Base-by-base conservation (phyloP, 345 rosid species). In the Schrenkiella parvula region DNA sequence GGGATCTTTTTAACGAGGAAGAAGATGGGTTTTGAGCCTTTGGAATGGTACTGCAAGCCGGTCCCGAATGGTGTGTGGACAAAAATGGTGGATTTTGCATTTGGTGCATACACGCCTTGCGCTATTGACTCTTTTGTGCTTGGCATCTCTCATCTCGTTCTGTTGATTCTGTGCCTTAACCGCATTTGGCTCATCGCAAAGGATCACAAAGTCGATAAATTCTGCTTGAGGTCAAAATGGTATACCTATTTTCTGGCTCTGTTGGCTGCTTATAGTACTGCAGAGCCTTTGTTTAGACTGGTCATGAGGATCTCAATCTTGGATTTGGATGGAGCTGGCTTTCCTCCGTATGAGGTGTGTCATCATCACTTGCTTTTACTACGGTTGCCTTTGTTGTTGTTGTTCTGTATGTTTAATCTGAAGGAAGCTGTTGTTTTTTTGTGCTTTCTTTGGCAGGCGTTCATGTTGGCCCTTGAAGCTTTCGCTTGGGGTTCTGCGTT, bases 81-180 rank as follows among this genome's bases (percentile, higher is more conserved):
- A 8, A 86, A 75, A 72, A 80, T 74, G 22, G 97, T 89, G 73
- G 85, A 84, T 68, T 91, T 88, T 86, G 99, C 97, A 14, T 87
- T 95, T 80, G 99, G 99, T 46, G 88, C 86, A 44, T 95, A 91
- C 80, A 91, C 99, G 53, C 99, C 99, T 22, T 91, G 99, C 82
- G 96, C 90, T 39, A 80, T 92, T 18, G 88, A 91, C 76, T 84
- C 93, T 50, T 71, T 91, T 76, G 99, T 91, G 64, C 50, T 91
- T 28, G 71, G 80, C 3, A 17, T 87, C 54, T 83, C 97, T 59
- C 87, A 95, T 72, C 44, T 95, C 80, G 83, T 78, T 71, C 84
- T 95, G 51, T 76, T 87, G 74, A 81, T 84, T 12, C 80, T 95
- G 2, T 91, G 98, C 77, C 64, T 83, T 47, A 89, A 89, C 48